Conservation (phyloP, 495 filamentous ascomycete species). For the Talaromyces borbonicus region DNA sequence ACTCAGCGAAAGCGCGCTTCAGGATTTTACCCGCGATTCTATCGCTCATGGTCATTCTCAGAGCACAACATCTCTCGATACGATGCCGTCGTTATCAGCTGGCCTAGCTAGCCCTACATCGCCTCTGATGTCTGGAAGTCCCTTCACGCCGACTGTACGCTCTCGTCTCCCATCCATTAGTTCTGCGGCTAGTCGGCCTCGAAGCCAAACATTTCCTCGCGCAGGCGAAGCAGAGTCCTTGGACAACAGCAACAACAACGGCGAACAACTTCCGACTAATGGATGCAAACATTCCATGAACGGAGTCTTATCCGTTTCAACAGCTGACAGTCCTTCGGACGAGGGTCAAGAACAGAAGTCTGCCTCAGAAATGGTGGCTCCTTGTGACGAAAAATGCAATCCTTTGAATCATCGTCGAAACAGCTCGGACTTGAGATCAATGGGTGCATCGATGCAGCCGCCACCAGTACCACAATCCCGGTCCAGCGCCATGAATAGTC, state of each 20-base stretch:
- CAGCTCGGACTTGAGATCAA: conserved; percentile 31
- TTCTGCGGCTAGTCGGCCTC: conserved; percentile 54
- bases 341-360: conserved; percentile 24
- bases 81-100: conserved; percentile 55
- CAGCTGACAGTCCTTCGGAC: conserved; percentile 62
- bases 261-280: conserved; percentile 46
- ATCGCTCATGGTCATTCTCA: conserved; percentile 46
- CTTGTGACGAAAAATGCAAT: conserved; percentile 17
- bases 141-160: conserved; percentile 59
- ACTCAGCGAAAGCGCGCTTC: conserved; percentile 33
- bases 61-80: conserved; percentile 49
- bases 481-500: conserved; percentile 26
- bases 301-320: conserved; percentile 45
- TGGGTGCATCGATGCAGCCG: conserved; percentile 38
- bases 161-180: conserved; percentile 47
- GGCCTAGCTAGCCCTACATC: conserved; percentile 77
- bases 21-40: conserved; percentile 42
- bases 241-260: conserved; percentile 39
- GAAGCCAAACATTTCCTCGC: conserved; percentile 87
- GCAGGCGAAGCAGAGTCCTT: conserved; percentile 63
- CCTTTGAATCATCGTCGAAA: conserved; percentile 36
- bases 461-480: conserved; percentile 25
- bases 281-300: conserved; percentile 46
- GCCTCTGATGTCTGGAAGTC: conserved; percentile 68
- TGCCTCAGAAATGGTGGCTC: conserved; percentile 10